These are phyloP conservation scores for Luvunga scandens DNA, from an alignment of 345 rosid species.

Conservation along the genomic window DNA sequence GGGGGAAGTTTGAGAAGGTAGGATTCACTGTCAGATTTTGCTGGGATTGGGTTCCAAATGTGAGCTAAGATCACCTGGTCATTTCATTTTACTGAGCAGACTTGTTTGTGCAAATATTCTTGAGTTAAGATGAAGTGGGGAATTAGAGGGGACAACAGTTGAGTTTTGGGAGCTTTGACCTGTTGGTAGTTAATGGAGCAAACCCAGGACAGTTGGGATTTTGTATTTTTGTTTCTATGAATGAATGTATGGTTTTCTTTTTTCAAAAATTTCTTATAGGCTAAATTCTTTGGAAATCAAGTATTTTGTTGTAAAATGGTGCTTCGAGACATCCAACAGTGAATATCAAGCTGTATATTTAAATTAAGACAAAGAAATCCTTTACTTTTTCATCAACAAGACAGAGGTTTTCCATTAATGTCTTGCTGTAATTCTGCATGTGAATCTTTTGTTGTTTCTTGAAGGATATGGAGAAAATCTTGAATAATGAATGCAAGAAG, in stretches of 20 bases:
- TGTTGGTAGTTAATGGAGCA: slow-evolving; percentile 18
- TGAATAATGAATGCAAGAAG: slow-evolving; percentile 8
- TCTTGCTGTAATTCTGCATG: neutral
- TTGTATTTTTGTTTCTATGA: neutral
- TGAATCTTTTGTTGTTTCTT: neutral
- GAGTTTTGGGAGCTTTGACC: slow-evolving; percentile 1
- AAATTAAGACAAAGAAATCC: too few species aligned
- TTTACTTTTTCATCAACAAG: too few species aligned
- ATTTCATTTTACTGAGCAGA: neutral
- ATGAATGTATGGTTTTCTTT: neutral
- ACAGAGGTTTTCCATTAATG: neutral
- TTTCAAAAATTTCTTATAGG: neutral
- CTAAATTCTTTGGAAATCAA: too few species aligned
- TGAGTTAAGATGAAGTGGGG: neutral
- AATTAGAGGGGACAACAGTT: neutral
- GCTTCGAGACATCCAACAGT: neutral
- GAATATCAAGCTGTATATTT: too few species aligned
- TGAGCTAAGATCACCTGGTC: neutral
- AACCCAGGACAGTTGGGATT: slow-evolving; percentile 16
- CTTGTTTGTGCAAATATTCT: neutral
- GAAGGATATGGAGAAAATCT: neutral
- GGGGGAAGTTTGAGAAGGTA: slow-evolving; percentile 45
- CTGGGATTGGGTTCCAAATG: slow-evolving; percentile 20
- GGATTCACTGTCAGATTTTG: slow-evolving; percentile 47
- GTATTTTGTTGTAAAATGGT: neutral